Base-by-base conservation (phyloP, 768 basidiomycete genomes). In the Agrocybe pediades region DNA sequence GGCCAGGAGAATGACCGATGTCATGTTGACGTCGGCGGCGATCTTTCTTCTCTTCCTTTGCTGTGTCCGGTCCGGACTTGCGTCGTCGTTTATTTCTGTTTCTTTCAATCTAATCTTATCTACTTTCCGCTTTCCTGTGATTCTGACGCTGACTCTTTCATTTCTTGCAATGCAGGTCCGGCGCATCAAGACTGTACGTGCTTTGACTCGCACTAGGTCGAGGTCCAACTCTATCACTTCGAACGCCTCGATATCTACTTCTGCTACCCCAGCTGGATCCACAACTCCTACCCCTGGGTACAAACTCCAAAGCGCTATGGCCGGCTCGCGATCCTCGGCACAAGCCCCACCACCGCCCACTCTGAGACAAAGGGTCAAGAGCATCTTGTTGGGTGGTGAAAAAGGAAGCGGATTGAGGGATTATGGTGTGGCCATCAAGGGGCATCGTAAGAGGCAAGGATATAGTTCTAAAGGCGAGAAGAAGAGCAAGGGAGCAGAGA, bases 181-280 rank as follows among this genome's bases (percentile, higher is more conserved):
- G 53, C 81, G 88, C 45, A 87, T 91, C 62, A 83, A 82, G 66
- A 78, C 79, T 26, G 81, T 83, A 19, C 82, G 85, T 11, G 78
- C 74, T 9, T 60, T 72, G 29, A 69, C 71, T 6, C 70, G 70
- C 59, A 48, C 71, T 6, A 70, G 70, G 58, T 82, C 74, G 61
- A 77, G 60, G 61, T 62, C 73, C 17, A 65, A 66, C 50, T 69
- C 70, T 3, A 53, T 69, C 62, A 65, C 72, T 1, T 68, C 72
- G 4, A 60, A 66, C 9, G 55, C 68, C n/a, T 36, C 33, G 5
- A 5, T 36, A 2, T 61, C 64, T 24, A 64, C 69, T 19, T 54
- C 60, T 25, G 41, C 25, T 62, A 61, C 39, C 47, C 59, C 39
- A 62, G 60, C 1, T 61, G 61, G 52, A 60, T 17, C 53, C 58